Conservation (phyloP, 2,329 filamentous ascomycete species). For the Alternaria arbusti region DNA sequence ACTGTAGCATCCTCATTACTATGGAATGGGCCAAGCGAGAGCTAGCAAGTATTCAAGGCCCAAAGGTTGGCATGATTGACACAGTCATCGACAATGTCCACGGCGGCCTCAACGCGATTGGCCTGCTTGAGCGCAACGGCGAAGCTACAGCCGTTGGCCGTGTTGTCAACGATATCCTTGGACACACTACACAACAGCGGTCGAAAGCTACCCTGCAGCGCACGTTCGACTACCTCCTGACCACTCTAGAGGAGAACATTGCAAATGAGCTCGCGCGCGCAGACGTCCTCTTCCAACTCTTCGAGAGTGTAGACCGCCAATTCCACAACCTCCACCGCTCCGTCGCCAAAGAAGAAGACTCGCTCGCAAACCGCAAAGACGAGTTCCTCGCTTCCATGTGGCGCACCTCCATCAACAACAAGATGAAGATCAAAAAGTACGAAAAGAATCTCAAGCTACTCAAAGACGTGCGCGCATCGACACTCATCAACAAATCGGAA, state of each 20-base stretch:
- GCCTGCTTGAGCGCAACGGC: constrained; percentile 46
- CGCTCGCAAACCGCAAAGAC: constrained; percentile 79
- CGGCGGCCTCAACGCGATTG: constrained; percentile 71
- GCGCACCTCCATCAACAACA: constrained; percentile 82
- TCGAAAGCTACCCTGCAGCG: constrained; percentile 81
- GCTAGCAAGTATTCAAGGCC: constrained; percentile 60
- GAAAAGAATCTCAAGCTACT: constrained; percentile 87
- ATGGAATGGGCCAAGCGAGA: constrained; percentile 97
- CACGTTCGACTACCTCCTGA: constrained; percentile 86
- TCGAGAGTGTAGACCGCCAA: constrained; percentile 87
- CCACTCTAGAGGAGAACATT: constrained; percentile 87
- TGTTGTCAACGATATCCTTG: constrained; percentile 75
- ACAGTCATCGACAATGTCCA: constrained; percentile 86
- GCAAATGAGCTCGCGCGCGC: constrained; percentile 82
- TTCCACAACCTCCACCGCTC: constrained; percentile 87
- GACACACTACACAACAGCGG: constrained; percentile 79
- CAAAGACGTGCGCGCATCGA: constrained; percentile 78
- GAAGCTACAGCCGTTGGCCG: constrained; percentile 72
- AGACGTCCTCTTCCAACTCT: constrained; percentile 82
- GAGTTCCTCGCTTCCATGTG: constrained; percentile 85
- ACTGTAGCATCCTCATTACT: constrained; percentile 77
- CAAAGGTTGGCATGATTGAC: constrained; percentile 64
- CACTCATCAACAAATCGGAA: constrained; percentile 84
- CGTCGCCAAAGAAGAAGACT: constrained; percentile 81
- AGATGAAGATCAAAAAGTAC: constrained; percentile 81